Base-by-base conservation (phyloP, 495 filamentous ascomycete genomes). In the Pyronema omphalodes region DNA sequence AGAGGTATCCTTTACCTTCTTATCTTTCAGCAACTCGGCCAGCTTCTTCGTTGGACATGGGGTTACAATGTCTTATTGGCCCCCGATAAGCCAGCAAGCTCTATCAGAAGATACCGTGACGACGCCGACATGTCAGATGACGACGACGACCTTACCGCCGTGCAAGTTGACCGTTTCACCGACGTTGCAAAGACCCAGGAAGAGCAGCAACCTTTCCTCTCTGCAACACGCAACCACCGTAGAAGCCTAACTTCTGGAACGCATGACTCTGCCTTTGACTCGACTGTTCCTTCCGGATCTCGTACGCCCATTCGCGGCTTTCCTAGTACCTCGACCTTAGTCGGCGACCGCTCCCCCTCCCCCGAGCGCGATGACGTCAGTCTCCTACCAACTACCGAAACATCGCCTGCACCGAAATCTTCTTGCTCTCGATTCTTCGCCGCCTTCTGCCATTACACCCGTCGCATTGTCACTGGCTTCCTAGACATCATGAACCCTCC, bases 401-500 rank as follows among this genome's bases (percentile, higher is more conserved):
- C 5, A 43, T 1, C 39, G 6, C 39, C 39, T 43, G 39, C 1
- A 3, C 39, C 39, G 12, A 55, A 5, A 1, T 67, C 4, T 56
- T 66, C 7, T 62, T 62, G 34, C 60, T 55, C 33, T 68, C 63
- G 58, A 18, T 52, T 60, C 0, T 64, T 88, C 3, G 65, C 68
- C 6, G 68, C 61, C 14, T 54, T 72, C n/a, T 65, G 67, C 37
- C 65, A 58, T 33, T 69, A 68, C 29, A 35, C 70, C 51, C 37
- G 62, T n/a, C 72, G 71, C 9, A 82, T 89, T 60, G 64, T 76
- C 51, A 58, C 66, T 37, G 87, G 86, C 35, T 57, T 83, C 7
- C 88, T 83, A 84, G 82, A 83, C 37, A 91, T 94, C 67, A 96
- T 98, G 91, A 98, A 96, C 68, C 89, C 91, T 6, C 93, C 91